Evolutionary conservation across 768 basidiomycete genomes (phyloP).

Genomic region (Kwoniella dendrophila): DNA sequence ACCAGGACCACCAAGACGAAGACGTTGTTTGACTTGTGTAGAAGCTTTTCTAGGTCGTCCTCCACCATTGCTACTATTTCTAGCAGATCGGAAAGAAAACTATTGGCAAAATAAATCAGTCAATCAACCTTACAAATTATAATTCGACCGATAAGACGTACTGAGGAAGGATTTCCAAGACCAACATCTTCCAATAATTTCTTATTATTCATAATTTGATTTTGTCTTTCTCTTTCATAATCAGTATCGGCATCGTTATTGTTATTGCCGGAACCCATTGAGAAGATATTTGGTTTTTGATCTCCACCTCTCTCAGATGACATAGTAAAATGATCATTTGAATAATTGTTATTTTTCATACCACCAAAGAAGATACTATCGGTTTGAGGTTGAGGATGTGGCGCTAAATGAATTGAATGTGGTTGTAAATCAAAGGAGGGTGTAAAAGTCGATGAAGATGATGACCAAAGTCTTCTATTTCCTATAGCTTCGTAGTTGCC

Average conservation of each 20-base stretch:
- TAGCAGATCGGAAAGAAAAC: constrained; percentile 5
- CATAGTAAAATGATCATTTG: constrained; percentile 31
- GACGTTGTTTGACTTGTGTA: constrained; percentile 32
- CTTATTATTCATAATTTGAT: constrained; percentile 47
- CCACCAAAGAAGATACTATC: constrained; percentile 24
- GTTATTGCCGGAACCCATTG: background rate
- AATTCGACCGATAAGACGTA: constrained; percentile 3
- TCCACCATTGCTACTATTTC: constrained; percentile 1
- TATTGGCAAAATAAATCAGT: background rate
- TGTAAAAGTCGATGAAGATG: constrained; percentile 12
- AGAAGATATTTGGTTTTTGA: constrained; percentile 25
- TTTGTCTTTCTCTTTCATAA: constrained; percentile 51
- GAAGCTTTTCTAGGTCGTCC: constrained; percentile 21
- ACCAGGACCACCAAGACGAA: constrained; percentile 26
- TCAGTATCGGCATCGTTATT: constrained; percentile 37
- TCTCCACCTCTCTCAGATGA: constrained; percentile 35
- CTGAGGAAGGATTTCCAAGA: constrained; percentile 33
- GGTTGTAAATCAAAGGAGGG: constrained; percentile 16
- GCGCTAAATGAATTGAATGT: constrained; percentile 9
- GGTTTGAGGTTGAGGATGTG: constrained; percentile 42
- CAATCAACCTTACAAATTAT: no score
- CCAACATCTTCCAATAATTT: constrained; percentile 51
- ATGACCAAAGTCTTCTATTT: constrained; percentile 11
- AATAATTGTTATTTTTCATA: constrained; percentile 4
- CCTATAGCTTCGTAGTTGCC: constrained; percentile 5